These are phyloP conservation scores for Aspergillus indologenus DNA, from an alignment of 495 filamentous ascomycete genomes.

Conservation along the genomic window DNA sequence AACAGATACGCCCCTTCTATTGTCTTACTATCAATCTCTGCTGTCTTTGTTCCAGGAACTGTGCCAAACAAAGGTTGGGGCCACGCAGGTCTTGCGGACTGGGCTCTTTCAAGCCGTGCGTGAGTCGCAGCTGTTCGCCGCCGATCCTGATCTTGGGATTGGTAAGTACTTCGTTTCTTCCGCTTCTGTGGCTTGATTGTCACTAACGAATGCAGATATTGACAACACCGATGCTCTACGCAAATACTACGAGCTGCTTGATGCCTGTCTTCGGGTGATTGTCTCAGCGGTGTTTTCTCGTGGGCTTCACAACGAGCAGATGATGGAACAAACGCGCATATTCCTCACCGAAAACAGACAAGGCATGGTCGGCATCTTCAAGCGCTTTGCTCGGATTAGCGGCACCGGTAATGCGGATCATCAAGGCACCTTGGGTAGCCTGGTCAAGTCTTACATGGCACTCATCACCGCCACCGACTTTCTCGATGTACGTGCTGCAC, in stretches of 20 bases:
- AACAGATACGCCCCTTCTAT: constrained; percentile 51
- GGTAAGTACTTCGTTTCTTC: constrained; percentile 45
- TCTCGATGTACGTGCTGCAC: constrained; percentile 49
- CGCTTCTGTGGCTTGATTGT: neutral
- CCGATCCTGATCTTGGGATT: constrained; percentile 88
- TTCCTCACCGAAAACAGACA: constrained; percentile 80
- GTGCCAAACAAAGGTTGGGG: constrained; percentile 73
- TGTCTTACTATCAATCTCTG: constrained; percentile 69
- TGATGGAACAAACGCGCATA: constrained; percentile 63
- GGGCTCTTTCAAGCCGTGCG: constrained; percentile 84
- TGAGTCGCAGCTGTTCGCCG: constrained; percentile 76
- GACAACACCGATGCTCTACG: constrained; percentile 67
- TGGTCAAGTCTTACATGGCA: constrained; percentile 60
- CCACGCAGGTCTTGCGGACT: constrained; percentile 75
- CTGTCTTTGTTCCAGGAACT: constrained; percentile 82
- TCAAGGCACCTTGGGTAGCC: constrained; percentile 41
- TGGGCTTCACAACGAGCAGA: constrained; percentile 75
- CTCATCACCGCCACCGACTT: constrained; percentile 59
- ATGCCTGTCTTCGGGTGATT: constrained; percentile 78
- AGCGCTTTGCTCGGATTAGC: constrained; percentile 80
- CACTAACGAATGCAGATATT: constrained; percentile 46
- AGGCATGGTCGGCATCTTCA: constrained; percentile 84
- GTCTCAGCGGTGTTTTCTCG: constrained; percentile 71
- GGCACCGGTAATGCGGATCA: constrained; percentile 39
- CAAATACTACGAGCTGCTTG: constrained; percentile 79